Evolutionary conservation across 257 asterid species (phyloP).

Genomic region (Ligustrum vulgare): DNA sequence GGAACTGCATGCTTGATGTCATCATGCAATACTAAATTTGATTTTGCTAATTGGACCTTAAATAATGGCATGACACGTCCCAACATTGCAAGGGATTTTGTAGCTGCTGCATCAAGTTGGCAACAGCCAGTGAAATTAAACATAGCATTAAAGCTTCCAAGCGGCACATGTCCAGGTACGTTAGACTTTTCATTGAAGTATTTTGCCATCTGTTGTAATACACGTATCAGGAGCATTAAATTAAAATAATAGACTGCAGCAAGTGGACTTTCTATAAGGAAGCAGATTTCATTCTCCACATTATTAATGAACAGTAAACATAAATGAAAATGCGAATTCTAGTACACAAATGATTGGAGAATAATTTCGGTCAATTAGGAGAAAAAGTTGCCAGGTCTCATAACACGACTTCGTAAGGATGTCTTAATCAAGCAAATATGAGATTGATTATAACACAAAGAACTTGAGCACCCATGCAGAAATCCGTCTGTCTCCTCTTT

Average conservation of each 20-base stretch:
- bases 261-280: constrained; percentile 1
- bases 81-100: constrained; percentile 91
- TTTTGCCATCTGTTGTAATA: constrained; percentile 82
- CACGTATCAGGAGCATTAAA: constrained; percentile 25
- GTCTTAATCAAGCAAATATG: not conserved
- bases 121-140: constrained; percentile 95
- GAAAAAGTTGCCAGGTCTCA: not conserved
- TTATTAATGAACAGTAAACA: not conserved
- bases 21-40: constrained; percentile 54
- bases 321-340: constrained; percentile 6
- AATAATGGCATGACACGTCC: constrained; percentile 71
- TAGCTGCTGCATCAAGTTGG: constrained; percentile 87
- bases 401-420: not conserved
- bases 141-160: constrained; percentile 97
- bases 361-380: not conserved
- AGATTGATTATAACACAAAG: too few species aligned
- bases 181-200: constrained; percentile 73
- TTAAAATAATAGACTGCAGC: not conserved
- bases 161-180: constrained; percentile 73
- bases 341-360: constrained; percentile 8
- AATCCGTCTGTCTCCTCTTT: too few species aligned
- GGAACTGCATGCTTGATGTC: constrained; percentile 90
- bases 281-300: not conserved
- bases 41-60: constrained; percentile 49
- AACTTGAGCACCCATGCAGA: too few species aligned